These are phyloP conservation scores for Pterocarpus macrocarpus DNA, from an alignment of 306 rosid genomes.

Conservation along the genomic window DNA sequence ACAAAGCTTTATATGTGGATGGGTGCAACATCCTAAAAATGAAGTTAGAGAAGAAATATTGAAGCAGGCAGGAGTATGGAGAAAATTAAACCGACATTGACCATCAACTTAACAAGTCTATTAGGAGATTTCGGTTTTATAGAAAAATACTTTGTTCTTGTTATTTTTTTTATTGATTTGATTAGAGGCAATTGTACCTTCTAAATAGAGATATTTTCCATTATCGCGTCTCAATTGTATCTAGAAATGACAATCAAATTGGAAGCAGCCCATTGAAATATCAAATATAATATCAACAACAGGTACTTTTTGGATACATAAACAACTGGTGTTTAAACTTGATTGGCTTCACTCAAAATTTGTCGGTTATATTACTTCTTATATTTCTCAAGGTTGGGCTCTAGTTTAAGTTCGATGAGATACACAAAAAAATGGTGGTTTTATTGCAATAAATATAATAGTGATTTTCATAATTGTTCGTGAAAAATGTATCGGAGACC, in stretches of 20 bases:
- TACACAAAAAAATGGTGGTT: background rate
- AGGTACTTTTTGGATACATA: background rate
- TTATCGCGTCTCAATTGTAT: background rate
- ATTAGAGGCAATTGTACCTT: background rate
- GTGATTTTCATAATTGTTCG: background rate
- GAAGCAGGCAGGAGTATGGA: conserved; percentile 25
- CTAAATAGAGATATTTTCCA: background rate
- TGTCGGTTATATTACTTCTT: background rate
- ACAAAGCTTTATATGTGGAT: conserved; percentile 29
- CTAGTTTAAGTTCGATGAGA: background rate
- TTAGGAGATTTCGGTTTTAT: background rate
- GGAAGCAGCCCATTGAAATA: no score
- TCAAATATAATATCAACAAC: background rate
- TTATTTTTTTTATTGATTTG: background rate
- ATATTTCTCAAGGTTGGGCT: background rate
- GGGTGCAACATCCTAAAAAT: conserved; percentile 44
- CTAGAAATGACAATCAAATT: background rate
- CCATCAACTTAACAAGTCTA: background rate
- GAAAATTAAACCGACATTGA: conserved; percentile 4
- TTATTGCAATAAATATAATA: no score
- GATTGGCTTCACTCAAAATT: background rate
- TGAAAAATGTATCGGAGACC: no score
- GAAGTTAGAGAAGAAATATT: conserved; percentile 31
- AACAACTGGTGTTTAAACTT: background rate
- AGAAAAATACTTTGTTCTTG: background rate